Evolutionary conservation across 176 grass and related monocot species (phyloP).

Genomic region (Tillandsia fasciculata): DNA sequence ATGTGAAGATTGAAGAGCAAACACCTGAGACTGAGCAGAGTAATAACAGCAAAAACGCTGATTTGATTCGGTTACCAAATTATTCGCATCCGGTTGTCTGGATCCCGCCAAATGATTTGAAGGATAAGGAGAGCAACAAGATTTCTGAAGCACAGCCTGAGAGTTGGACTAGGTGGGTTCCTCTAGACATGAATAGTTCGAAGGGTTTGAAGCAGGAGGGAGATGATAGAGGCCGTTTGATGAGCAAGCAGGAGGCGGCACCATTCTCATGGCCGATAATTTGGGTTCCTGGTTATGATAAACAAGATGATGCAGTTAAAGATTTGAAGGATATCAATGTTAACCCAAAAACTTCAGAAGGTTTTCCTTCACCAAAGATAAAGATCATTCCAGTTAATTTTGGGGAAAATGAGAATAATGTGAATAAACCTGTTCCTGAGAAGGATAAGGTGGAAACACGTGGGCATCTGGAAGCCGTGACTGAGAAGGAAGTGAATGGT

Average conservation of each 20-base stretch:
- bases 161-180: slow-evolving; percentile 28
- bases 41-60: slow-evolving; percentile 5
- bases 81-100: slow-evolving; percentile 29
- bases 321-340: slow-evolving; percentile 29
- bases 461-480: slow-evolving; percentile 9
- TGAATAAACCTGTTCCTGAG: slow-evolving; percentile 20
- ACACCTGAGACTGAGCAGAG: slow-evolving; percentile 30
- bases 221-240: slow-evolving; percentile 15
- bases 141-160: slow-evolving; percentile 20
- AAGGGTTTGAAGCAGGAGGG: slow-evolving; percentile 17
- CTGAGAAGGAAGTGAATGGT: slow-evolving; percentile 4
- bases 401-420: slow-evolving; percentile 33
- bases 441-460: neutral
- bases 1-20: slow-evolving; percentile 53
- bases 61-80: slow-evolving; percentile 30
- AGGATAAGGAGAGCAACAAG: slow-evolving; percentile 15
- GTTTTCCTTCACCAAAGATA: slow-evolving; percentile 36
- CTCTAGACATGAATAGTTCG: neutral
- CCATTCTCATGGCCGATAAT: slow-evolving; percentile 51
- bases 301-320: slow-evolving; percentile 20
- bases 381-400: slow-evolving; percentile 68
- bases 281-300: slow-evolving; percentile 51
- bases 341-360: slow-evolving; percentile 23
- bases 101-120: slow-evolving; percentile 15
- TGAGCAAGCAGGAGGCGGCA: slow-evolving; percentile 6